Evolutionary conservation across 1,139 yeast genomes (phyloP), one percentile per base, ranked within the genome.

Genomic region (Suhomyces maxii): DNA sequence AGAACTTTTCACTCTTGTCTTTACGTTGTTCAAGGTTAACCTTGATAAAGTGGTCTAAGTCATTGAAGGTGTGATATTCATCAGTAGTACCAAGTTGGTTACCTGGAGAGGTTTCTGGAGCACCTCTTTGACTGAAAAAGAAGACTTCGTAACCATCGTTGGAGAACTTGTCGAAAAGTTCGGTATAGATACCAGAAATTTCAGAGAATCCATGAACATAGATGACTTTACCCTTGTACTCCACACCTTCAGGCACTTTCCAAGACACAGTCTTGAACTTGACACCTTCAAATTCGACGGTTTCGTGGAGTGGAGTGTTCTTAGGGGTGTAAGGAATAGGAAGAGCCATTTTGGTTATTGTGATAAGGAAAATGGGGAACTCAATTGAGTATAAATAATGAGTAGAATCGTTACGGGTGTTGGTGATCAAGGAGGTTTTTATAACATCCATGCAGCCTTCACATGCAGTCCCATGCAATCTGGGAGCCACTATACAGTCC

Each of bases 201-300:
- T 91, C 98, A 23, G 84, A 79, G 64, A 89, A 90, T 0, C 98
- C 98, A 64, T 88, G 96, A 18, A 88, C 84, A 51, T 79, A 77
- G 6, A 89, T 50, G 7, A 88, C 61, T 49, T 84, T 76, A 2
- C 87, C 91, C 51, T 73, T 74, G 56, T 72, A 68, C 3, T 56
- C 58, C 7, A 58, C 63, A 9, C 61, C 64, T 34, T 64, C 58
- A 7, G 77, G 74, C 2, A 69, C 76, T 45, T 63, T 56, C 76
- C 78, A 74, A 31, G 65, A 59, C 13, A 65, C 71, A 6, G 77
- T 71, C 51, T 67, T 64, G 60, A 75, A 73, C 30, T 63, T 64
- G 46, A 73, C 71, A 2, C 70, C 73, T 44, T 71, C 66, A 53
- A 60, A 65, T 9, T 65, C 67, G 25, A 73, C 59, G 34, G 49